Evolutionary conservation across 768 basidiomycete species (phyloP), one percentile per base, ranked within the genome.

Genomic region (Russula brevipes): DNA sequence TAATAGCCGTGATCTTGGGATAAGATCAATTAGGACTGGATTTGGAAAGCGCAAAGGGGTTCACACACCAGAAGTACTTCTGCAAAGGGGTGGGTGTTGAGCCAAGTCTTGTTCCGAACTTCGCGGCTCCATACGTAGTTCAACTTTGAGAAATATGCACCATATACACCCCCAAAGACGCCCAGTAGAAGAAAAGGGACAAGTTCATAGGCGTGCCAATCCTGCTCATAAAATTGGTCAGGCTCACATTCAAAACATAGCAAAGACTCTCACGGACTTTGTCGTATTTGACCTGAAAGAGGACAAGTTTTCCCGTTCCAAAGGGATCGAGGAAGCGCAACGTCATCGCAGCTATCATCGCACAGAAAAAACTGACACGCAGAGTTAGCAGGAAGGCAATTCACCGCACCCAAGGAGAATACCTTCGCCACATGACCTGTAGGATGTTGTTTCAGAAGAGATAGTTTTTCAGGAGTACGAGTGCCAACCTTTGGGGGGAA

Each of bases 291-390:
- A 95, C 92, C 70, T 92, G 90, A 73, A 94, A 94, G 47, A 97
- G 77, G 0, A 97, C 94, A 24, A 98, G 79, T 72, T 97, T 97
- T 30, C 94, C 94, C 5, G 92, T 96, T 14, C 93, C 91, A 70
- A 98, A 98, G 0, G 97, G 97, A 73, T 99, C 90, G 41, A 98
- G 85, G 63, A 95, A 88, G 75, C 87, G 83, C 50, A 99, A 78
- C 0, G 96, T 96, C 69, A 98, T 88, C 1, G 96, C 96, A 2
- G 97, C 97, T 67, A 98, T 91, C 82, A 98, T 87, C 2, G 97
- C 97, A 71, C 97, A 98, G 74, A 99, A 95, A 77, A 99, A 99
- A 70, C 93, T 96, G 72, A 16, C 71, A 58, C 61, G 71, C n/a
- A 61, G 46, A 44, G 17, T 54, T 24, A 75, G 77, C 69, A 76